Conservation (phyloP, 768 basidiomycete genomes). For the Suillus cothurnatus region DNA sequence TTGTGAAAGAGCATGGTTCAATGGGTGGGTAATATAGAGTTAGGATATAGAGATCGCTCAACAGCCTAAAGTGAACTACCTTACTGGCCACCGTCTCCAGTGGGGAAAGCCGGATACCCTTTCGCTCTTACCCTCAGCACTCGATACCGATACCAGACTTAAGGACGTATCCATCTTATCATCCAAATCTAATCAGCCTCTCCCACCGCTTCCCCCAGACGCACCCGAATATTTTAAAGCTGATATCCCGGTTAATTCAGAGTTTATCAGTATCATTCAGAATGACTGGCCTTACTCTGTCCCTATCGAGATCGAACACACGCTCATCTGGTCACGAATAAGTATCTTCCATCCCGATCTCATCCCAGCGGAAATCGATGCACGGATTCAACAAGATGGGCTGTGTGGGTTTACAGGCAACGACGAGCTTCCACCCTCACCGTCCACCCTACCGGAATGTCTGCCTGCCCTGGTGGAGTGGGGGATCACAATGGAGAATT, state of each 20-base stretch:
- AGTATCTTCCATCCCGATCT: constrained; percentile 69
- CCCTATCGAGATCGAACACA: constrained; percentile 72
- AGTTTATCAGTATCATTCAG: constrained; percentile 68
- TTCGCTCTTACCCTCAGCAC: constrained; percentile 57
- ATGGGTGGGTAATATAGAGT: constrained; percentile 48
- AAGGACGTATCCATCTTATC: not conserved
- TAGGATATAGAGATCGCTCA: constrained; percentile 3
- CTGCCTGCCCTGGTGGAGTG: constrained; percentile 70
- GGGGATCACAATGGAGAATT: constrained; percentile 64
- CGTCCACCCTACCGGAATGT: constrained; percentile 57
- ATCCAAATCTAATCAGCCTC: constrained; percentile 2
- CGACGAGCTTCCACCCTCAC: constrained; percentile 54
- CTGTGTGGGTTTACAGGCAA: constrained; percentile 82
- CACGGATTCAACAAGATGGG: constrained; percentile 72
- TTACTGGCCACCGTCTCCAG: constrained; percentile 66
- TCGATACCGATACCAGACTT: constrained; percentile 36
- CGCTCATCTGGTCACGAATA: constrained; percentile 75
- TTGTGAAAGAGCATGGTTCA: constrained; percentile 64
- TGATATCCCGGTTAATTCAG: constrained; percentile 49
- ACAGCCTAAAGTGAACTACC: constrained; percentile 59
- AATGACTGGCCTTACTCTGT: constrained; percentile 95
- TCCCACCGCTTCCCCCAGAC: constrained; percentile 36
- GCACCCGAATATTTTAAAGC: constrained; percentile 66
- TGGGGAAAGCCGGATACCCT: constrained; percentile 75
- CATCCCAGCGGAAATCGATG: constrained; percentile 49